These are phyloP conservation scores for thale cress (Arabidopsis thaliana) DNA, from an alignment of 345 rosid species.

Conservation along the genomic window DNA sequence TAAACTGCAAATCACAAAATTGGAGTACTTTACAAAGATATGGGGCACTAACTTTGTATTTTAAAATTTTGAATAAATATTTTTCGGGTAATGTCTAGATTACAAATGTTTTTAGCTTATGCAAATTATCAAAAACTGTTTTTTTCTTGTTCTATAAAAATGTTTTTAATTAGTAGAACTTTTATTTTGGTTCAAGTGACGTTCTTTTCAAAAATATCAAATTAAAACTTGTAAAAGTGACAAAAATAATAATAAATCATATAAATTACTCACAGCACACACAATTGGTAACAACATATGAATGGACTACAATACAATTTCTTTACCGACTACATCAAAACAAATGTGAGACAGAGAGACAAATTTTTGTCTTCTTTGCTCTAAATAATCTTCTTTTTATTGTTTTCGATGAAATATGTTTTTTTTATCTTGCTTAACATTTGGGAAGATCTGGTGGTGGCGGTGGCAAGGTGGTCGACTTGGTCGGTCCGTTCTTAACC, in stretches of 20 bases:
- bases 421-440: constrained; percentile 43
- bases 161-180: too few species aligned
- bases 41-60: background rate
- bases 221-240: background rate
- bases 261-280: constrained; percentile 21
- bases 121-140: too few species aligned
- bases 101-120: too few species aligned
- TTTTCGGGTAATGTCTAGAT: too few species aligned
- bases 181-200: background rate
- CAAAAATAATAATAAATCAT: background rate
- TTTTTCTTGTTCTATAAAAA: too few species aligned
- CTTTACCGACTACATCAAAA: background rate
- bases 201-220: background rate
- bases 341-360: constrained; percentile 21
- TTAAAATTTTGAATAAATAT: background rate
- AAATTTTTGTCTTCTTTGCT: background rate
- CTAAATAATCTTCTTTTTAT: constrained; percentile 10
- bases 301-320: constrained; percentile 18
- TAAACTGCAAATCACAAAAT: background rate
- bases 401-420: background rate
- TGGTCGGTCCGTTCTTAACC: constrained; percentile 68
- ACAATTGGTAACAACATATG: constrained; percentile 12
- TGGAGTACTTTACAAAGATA: too few species aligned
- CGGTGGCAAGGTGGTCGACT: constrained; percentile 59
- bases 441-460: constrained; percentile 73